Base-by-base conservation (phyloP, 441 rosid species). In the Syzygium syzygioides region DNA sequence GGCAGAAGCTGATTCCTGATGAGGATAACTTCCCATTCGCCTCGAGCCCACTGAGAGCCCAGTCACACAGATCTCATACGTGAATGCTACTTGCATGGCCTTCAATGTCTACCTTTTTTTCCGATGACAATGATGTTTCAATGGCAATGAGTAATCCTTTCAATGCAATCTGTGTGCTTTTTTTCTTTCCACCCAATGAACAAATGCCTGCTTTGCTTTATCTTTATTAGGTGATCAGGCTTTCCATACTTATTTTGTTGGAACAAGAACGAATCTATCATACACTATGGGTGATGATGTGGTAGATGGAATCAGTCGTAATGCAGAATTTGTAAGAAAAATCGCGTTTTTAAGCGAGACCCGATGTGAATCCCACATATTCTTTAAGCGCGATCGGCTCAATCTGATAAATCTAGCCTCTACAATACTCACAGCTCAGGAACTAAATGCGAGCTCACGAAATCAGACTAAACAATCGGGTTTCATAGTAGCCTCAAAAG, bases 1-100 rank as follows among this genome's bases (percentile, higher is more conserved):
- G 92, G 90, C 88, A 92, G 30, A 87, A 90, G 62, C 66, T 93
- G 37, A 30, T 87, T 80, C 91, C 92, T 20, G 55, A 93, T 6
- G 95, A 93, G 57, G 55, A 52, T 88, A 37, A 13, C 52, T 5
- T 18, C 57, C 86, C 54, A 45, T 54, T 53, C 60, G 86, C 37
- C 64, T 85, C 86, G 15, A 64, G 71, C 71, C 34, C 37, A 34
- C 7, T 4, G 71, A 64, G 71, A n/a, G 20, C 71, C 37, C 71
- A n/a, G 71, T 15, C 1, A 30, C 7, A 3, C 4, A n/a, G 20
- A 64, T 30, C 71, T 64, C 3, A 64, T 4, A 14, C 37, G 37
- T 30, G 71, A 64, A 30, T 64, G 19, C 37, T 30, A 7, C 30
- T 30, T 7, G 20, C 71, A 64, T n/a, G 37, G 20, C 71, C 71